Evolutionary conservation across 2,329 filamentous ascomycete species (phyloP).

Genomic region (Colletotrichum camelliae): DNA sequence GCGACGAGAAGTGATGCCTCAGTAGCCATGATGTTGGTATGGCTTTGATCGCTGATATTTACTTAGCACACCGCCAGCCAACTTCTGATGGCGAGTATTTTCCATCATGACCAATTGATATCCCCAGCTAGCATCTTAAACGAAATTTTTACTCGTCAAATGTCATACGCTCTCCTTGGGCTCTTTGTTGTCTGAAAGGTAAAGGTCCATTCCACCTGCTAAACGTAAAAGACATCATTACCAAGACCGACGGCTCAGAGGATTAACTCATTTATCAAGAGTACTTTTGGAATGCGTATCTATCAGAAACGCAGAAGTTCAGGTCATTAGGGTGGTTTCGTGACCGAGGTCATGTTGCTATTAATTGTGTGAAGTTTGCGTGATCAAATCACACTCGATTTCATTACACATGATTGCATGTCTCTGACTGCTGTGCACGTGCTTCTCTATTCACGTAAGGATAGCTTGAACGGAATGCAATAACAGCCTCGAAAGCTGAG

Average conservation of each 20-base stretch:
- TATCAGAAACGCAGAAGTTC: background rate
- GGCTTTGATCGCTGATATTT: background rate
- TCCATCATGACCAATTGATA: too few species aligned
- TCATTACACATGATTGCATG: background rate
- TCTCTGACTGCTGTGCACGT: background rate
- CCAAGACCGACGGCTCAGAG: background rate
- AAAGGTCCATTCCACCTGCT: background rate
- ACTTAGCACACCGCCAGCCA: background rate
- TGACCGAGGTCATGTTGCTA: background rate
- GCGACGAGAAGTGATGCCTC: background rate
- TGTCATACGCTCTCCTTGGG: background rate
- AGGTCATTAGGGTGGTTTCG: background rate
- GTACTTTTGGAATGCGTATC: accelerated
- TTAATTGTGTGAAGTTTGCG: background rate
- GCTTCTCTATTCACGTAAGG: background rate
- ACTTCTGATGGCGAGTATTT: background rate
- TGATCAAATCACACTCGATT: background rate
- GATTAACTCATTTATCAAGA: background rate
- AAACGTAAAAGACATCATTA: background rate
- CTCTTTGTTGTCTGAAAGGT: background rate
- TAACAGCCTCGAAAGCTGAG: background rate
- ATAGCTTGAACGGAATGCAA: background rate
- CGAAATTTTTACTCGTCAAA: background rate
- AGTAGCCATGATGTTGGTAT: background rate
- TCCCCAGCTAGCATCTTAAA: background rate